Evolutionary conservation across 768 basidiomycete genomes (phyloP), one percentile per base, ranked within the genome.

Genomic region (Mycena vitilis): DNA sequence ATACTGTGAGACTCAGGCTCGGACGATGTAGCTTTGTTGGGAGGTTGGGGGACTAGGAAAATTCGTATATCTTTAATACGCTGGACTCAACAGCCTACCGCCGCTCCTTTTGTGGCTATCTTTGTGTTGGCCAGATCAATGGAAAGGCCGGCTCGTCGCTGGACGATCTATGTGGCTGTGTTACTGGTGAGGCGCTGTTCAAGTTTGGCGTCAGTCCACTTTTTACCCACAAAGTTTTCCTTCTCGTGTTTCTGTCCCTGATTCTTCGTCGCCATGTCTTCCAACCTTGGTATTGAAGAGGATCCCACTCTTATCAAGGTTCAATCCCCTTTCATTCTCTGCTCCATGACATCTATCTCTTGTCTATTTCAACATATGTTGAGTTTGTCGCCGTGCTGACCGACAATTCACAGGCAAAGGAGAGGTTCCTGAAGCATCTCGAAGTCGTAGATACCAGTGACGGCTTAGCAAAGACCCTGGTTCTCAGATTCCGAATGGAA

Each of bases 261-360:
- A 2, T 20, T 45, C 16, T 18, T 45, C 30, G 30, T 30, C 30
- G 30, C 44, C 13, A 45, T 18, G 44, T 16, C 44, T 20, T 37
- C 36, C 22, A 23, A n/a, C 22, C 30, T 23, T 10, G 63, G 51
- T 23, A 42, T 11, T 7, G 58, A n/a, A 23, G 65, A 66, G 30
- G 58, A 66, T 34, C 40, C 58, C 2, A 60, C 58, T 8, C 65
- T 66, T 36, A 44, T 60, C 34, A 66, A 66, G 58, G 65, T 66
- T 23, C 30, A 16, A 51, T 16, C 38, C 34, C 22, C 22, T 56
- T 56, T 22, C 54, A 12, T 11, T 25, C 6, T 57, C 16, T 20
- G 52, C 25, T 4, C 16, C 52, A 4, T 16, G 22, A 30, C 20
- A 20, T 36, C 53, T 36, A n/a, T n/a, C n/a, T n/a, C n/a, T n/a